Evolutionary conservation across 225 moss, liverwort and hornwort species (phyloP).

Genomic region (Sphagnum tenellum): DNA sequence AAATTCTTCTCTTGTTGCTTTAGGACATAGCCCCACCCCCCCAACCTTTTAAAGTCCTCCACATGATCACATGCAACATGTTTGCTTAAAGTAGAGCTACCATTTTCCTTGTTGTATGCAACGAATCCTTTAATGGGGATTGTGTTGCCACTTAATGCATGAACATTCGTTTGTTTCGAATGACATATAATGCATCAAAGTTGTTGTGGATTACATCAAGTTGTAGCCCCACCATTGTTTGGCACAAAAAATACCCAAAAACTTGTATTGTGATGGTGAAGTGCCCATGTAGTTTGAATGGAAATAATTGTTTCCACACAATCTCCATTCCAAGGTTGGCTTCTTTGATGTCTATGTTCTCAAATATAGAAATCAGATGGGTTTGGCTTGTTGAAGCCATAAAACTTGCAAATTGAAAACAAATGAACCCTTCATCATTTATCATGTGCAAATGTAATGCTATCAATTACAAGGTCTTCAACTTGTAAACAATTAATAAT

Average conservation of each 20-base stretch:
- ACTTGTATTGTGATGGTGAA: neutral
- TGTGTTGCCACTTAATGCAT: neutral
- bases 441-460: too few relatives aligned
- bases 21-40: neutral
- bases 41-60: neutral
- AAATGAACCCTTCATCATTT: too few relatives aligned
- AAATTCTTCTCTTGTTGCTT: neutral
- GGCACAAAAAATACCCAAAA: neutral
- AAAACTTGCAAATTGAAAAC: too few relatives aligned
- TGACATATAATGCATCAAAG: neutral
- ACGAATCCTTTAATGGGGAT: neutral
- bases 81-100: neutral
- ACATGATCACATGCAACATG: neutral
- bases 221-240: neutral
- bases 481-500: too few relatives aligned
- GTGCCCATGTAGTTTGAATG: neutral
- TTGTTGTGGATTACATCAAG: neutral
- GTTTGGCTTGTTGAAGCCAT: neutral
- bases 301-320: neutral
- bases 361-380: neutral
- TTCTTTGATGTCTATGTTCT: neutral
- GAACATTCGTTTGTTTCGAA: neutral
- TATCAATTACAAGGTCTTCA: too few relatives aligned
- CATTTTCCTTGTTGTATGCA: neutral
- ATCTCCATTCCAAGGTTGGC: neutral